Evolutionary conservation across 192 early-diverging fungal species (phyloP), one percentile per base, ranked within the genome.

Genomic region (Phlyctochytrium bullatum): DNA sequence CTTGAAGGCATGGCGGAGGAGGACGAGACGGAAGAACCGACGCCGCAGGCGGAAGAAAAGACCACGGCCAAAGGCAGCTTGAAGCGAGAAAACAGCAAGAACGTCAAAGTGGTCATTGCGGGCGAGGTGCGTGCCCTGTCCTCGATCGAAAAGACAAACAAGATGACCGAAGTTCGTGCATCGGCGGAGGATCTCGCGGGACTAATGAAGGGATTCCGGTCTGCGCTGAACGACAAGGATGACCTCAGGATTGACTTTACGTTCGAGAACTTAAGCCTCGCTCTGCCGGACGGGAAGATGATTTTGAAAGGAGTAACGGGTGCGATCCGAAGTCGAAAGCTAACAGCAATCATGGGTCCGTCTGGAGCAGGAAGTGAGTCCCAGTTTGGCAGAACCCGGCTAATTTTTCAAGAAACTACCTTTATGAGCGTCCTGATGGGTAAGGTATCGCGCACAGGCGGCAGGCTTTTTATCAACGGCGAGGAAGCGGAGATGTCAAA

Each of bases 281-380:
- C 27, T 27, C 59, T 82, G 14, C 63, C 74, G 50, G 66, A 63
- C 61, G 83, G 78, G 3, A 69, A 62, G 20, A 23, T 23, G 4
- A 34, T 69, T 53, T 69, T 69, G 31, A 61, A 54, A 25, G 61
- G 61, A 3, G 67, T 69, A 3, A 69, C 27, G 20, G 67, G 67
- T 14, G 32, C 2, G 51, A 62, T 69, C 29, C 30, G 60, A 60
- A 62, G 60, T 25, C 61, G 61, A 24, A 51, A 32, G 36, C 31
- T 69, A 50, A 69, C 67, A 51, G 67, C 92, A 0, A 88, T 98
- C 24, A 96, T 97, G 86, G 96, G 95, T 0, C 92, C 92, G 1
- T 91, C 88, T 28, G 95, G 95, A 16, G 93, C 95, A 3, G 96
- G 94, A 53, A 77, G 69, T 74, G 63, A 68, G 71, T 65, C 0